phyloP scores from a whole-genome alignment of 148 eudicot genomes.

The Silene latifolia region DNA sequence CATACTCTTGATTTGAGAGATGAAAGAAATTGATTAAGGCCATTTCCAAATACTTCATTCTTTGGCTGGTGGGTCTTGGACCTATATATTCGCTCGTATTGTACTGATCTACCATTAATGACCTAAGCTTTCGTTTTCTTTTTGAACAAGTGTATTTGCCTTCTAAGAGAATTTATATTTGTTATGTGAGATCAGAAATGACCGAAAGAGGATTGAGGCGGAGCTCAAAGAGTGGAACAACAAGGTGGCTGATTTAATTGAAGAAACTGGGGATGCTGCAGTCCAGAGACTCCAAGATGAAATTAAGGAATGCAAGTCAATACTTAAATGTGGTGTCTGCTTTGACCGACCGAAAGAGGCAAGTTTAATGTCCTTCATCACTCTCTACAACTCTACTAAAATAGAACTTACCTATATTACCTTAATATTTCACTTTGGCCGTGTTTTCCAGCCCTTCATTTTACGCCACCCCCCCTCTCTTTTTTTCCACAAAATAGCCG shows the following conservation, averaged over 20 bases:
- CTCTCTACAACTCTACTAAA: neutral
- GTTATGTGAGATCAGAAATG: conserved; percentile 43
- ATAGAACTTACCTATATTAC: no score
- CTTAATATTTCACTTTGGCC: no score
- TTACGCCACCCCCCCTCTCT: neutral
- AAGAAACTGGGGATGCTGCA: conserved; percentile 83
- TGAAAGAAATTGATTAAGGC: neutral
- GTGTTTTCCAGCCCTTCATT: neutral
- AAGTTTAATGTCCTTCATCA: conserved; percentile 10
- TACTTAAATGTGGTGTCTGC: conserved; percentile 96
- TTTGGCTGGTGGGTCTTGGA: neutral
- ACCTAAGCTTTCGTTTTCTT: no score
- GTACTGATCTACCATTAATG: neutral
- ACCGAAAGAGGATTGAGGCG: conserved; percentile 71
- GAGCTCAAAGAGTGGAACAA: conserved; percentile 61
- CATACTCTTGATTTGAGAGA: neutral
- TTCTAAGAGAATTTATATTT: neutral
- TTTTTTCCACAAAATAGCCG: no score
- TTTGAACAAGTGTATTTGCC: neutral
- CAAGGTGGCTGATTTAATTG: conserved; percentile 54
- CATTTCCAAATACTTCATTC: neutral
- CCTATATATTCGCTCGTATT: neutral
- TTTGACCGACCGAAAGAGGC: conserved; percentile 98
- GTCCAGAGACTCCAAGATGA: conserved; percentile 88
- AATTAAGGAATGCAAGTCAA: conserved; percentile 84